Conservation (phyloP, 2,329 filamentous ascomycete genomes). For the Colletotrichum neosansevieriae region DNA sequence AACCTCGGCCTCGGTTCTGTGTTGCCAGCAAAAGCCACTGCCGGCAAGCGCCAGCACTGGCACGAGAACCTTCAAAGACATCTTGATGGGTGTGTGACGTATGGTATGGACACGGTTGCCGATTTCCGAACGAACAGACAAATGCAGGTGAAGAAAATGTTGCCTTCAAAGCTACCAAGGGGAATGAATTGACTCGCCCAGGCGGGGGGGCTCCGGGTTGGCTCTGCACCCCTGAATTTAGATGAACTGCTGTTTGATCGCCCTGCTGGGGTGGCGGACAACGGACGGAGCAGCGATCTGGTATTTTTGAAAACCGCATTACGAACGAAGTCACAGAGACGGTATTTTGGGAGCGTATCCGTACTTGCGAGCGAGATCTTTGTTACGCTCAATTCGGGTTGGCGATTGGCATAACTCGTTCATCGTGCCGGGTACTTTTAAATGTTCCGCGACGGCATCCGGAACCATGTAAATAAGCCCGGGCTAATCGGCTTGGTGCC, state of each 20-base stretch:
- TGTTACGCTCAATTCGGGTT: too few relatives aligned
- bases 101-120: constrained; percentile 15
- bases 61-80: constrained; percentile 31
- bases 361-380: too few relatives aligned
- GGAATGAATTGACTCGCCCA: constrained; percentile 29
- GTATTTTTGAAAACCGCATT: too few relatives aligned
- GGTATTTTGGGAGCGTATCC: too few relatives aligned
- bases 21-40: constrained; percentile 22
- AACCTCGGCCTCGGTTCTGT: constrained; percentile 29
- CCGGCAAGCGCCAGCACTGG: constrained; percentile 29
- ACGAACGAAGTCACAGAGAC: too few relatives aligned
- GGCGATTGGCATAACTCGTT: too few relatives aligned
- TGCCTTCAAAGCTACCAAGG: neutral
- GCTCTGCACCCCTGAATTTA: constrained; percentile 29
- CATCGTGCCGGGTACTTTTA: too few relatives aligned
- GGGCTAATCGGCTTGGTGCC: too few relatives aligned
- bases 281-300: neutral
- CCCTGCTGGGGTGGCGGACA: neutral
- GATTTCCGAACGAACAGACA: neutral
- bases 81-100: constrained; percentile 16
- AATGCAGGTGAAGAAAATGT: neutral
- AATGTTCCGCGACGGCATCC: too few relatives aligned
- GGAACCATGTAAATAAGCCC: too few relatives aligned
- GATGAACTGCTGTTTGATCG: constrained; percentile 33
- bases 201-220: constrained; percentile 19